Evolutionary conservation across 2,329 filamentous ascomycete genomes (phyloP).

Genomic region (Boeremia exigua): DNA sequence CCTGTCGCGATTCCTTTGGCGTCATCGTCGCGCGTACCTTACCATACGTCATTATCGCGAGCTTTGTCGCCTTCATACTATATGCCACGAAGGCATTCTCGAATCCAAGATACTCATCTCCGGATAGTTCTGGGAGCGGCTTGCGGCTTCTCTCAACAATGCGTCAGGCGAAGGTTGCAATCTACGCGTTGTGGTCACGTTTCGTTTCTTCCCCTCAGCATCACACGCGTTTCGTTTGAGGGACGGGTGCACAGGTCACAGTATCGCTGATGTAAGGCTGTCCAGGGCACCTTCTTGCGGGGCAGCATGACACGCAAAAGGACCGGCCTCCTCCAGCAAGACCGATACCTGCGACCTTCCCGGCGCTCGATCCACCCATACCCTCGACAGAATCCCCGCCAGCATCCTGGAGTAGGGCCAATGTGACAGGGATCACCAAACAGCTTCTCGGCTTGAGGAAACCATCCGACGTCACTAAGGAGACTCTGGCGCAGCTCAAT

Average conservation of each 20-base stretch:
- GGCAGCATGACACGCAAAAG: constrained; percentile 48
- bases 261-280: constrained; percentile 37
- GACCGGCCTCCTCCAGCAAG: constrained; percentile 56
- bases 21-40: background rate
- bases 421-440: constrained; percentile 50
- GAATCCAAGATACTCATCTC: background rate
- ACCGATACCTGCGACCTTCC: constrained; percentile 61
- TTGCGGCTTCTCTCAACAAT: background rate
- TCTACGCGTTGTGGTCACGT: constrained; percentile 21
- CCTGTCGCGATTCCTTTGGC: constrained; percentile 1
- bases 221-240: constrained; percentile 40
- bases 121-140: background rate
- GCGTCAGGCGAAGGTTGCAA: constrained; percentile 14
- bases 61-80: constrained; percentile 1
- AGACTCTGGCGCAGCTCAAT: constrained; percentile 53
- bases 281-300: constrained; percentile 47
- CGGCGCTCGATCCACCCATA: constrained; percentile 51
- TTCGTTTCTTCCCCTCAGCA: constrained; percentile 24
- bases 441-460: constrained; percentile 53
- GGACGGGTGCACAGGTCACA: constrained; percentile 32
- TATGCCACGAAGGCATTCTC: background rate
- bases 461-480: constrained; percentile 49
- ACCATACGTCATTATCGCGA: constrained; percentile 11
- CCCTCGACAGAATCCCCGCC: constrained; percentile 33
- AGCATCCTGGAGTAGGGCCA: constrained; percentile 42